Percentiles rank a stretch among this genome's conserved stretches.
phyloP scores from a whole-genome alignment of 805 yeast genomes.

The Saccharomycopsis sp. region DNA sequence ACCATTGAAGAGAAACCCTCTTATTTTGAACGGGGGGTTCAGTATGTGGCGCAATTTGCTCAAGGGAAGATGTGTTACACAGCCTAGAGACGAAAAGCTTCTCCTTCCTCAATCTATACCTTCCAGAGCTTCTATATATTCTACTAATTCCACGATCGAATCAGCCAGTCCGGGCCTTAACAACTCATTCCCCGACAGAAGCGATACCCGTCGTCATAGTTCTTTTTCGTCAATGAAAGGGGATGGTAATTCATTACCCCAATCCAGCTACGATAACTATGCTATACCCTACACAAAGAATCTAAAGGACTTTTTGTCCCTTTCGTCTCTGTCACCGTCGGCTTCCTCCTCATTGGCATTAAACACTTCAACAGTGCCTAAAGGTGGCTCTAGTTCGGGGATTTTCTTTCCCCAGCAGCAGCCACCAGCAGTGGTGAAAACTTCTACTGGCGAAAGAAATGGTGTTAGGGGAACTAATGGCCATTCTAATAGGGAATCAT shows the following conservation, averaged over 20 bases:
- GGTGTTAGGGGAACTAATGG: neutral
- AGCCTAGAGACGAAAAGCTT: conserved; percentile 18
- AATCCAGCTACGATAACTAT: neutral
- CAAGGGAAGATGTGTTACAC: conserved; percentile 19
- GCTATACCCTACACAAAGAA: conserved; percentile 7
- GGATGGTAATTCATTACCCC: neutral
- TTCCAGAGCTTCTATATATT: conserved; percentile 16
- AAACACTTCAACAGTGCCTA: neutral
- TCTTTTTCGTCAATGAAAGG: neutral
- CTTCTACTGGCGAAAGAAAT: neutral
- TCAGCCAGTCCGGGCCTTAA: too few relatives aligned
- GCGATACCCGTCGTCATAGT: neutral
- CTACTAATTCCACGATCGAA: too few relatives aligned
- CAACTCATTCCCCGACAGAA: neutral
- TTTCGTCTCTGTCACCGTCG: conserved; percentile 1
- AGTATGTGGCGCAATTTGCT: conserved; percentile 32
- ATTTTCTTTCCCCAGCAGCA: conserved; percentile 17
- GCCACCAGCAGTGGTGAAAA: conserved; percentile 5
- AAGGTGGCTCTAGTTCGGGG: neutral
- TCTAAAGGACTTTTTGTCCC: conserved; percentile 3
- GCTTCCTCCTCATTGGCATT: neutral
- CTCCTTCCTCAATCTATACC: conserved; percentile 12
- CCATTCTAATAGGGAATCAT: neutral
- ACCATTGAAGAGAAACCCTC: conserved; percentile 35
- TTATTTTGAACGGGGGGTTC: conserved; percentile 53